Conservation (phyloP, 257 asterid genomes). For the Solanum microdontum region DNA sequence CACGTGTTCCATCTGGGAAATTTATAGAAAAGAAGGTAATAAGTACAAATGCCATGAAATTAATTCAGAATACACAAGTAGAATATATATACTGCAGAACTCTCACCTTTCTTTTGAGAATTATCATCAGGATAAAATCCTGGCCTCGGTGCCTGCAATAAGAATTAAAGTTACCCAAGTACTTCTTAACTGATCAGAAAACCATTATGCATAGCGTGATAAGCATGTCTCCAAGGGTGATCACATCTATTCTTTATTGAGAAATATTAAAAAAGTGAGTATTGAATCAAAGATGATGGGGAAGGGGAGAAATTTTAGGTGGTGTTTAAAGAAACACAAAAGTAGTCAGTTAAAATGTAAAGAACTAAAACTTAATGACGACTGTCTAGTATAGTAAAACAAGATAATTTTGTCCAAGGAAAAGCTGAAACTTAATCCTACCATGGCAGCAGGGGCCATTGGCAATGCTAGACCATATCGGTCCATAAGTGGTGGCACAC, state of each 20-base stretch:
- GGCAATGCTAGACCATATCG: conserved; percentile 60
- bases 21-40: conserved; percentile 1
- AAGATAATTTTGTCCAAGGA: not conserved
- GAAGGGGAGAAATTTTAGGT: not conserved
- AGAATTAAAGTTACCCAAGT: not conserved
- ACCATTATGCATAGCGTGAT: not conserved
- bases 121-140: conserved; percentile 54
- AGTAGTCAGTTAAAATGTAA: not conserved
- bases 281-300: not conserved
- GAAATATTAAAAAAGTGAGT: not conserved
- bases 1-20: conserved; percentile 66
- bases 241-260: not conserved
- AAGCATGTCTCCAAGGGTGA: not conserved
- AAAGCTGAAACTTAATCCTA: conserved; percentile 6
- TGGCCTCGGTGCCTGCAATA: conserved; percentile 62
- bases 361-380: not conserved
- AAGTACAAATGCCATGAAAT: not conserved
- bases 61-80: not conserved
- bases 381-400: not conserved
- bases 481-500: conserved; percentile 71
- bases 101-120: conserved; percentile 42
- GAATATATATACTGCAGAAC: conserved; percentile 12
- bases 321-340: not conserved
- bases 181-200: not conserved
- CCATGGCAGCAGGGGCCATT: conserved; percentile 58